Percentiles rank a stretch among this genome's conserved stretches.
These are phyloP conservation scores for Nicotiana sylvestris DNA, from an alignment of 257 asterid species.

Conservation along the genomic window DNA sequence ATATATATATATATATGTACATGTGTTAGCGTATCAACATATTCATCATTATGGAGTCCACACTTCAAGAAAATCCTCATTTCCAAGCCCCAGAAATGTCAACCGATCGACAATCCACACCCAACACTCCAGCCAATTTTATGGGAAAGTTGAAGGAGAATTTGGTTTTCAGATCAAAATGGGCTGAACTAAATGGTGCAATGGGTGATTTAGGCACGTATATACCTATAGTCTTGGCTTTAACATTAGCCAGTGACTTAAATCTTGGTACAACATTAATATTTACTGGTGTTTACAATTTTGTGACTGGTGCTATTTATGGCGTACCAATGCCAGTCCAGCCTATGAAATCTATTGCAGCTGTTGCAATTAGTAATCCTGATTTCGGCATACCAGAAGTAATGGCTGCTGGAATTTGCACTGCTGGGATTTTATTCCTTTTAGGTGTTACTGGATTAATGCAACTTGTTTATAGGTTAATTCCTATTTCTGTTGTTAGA, in stretches of 20 bases:
- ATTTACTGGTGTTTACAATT: slow-evolving; percentile 75
- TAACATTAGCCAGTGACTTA: slow-evolving; percentile 61
- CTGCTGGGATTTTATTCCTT: slow-evolving; percentile 45
- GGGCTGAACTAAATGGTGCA: slow-evolving; percentile 75
- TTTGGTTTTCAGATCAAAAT: slow-evolving; percentile 43
- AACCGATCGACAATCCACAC: slow-evolving; percentile 5
- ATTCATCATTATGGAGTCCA: slow-evolving; percentile 1
- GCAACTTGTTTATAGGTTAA: slow-evolving; percentile 52
- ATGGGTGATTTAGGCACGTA: slow-evolving; percentile 88
- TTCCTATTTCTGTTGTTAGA: slow-evolving; percentile 66
- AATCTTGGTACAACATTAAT: slow-evolving; percentile 71
- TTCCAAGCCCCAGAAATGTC: slow-evolving; percentile 19
- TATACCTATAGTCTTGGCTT: slow-evolving; percentile 58
- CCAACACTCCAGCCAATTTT: slow-evolving; percentile 8
- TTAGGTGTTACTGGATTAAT: slow-evolving; percentile 61
- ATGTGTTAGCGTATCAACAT: not conserved
- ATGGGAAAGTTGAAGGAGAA: slow-evolving; percentile 34
- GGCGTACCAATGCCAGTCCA: slow-evolving; percentile 97
- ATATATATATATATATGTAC: not conserved
- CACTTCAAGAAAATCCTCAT: not conserved
- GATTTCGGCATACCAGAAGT: slow-evolving; percentile 62
- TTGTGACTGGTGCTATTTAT: slow-evolving; percentile 66
- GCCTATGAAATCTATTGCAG: slow-evolving; percentile 99
- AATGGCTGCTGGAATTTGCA: slow-evolving; percentile 82
- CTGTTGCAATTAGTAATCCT: slow-evolving; percentile 58